These are phyloP conservation scores for Xylariaceae sp. DNA, from an alignment of 2,329 filamentous ascomycete species.

Conservation along the genomic window DNA sequence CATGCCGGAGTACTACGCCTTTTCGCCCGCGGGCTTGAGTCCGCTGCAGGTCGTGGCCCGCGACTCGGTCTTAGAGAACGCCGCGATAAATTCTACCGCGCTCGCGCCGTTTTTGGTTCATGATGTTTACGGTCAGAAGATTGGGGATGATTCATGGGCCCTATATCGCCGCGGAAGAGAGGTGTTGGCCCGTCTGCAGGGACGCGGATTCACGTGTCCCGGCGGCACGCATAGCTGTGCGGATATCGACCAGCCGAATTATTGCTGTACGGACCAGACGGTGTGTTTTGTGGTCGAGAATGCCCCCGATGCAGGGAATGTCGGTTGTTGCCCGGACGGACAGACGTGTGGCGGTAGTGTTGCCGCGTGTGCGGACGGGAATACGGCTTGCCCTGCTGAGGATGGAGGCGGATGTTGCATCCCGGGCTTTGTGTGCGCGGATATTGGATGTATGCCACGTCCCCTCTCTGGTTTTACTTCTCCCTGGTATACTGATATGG, in stretches of 20 bases:
- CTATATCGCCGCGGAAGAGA: slow-evolving; percentile 42
- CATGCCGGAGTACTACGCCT: slow-evolving; percentile 59
- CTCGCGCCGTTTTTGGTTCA: slow-evolving; percentile 49
- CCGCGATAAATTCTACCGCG: slow-evolving; percentile 32
- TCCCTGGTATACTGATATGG: neutral
- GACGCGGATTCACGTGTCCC: slow-evolving; percentile 62
- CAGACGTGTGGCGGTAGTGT: slow-evolving; percentile 59
- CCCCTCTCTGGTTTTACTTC: neutral
- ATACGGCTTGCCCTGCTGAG: slow-evolving; percentile 58
- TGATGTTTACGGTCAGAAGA: slow-evolving; percentile 24
- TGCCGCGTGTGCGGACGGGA: slow-evolving; percentile 54
- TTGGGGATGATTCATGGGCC: slow-evolving; percentile 19
- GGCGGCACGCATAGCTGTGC: slow-evolving; percentile 59
- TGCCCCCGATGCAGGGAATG: slow-evolving; percentile 53
- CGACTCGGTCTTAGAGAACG: neutral
- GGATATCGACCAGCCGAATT: slow-evolving; percentile 59
- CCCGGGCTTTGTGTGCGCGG: slow-evolving; percentile 62
- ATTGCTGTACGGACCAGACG: slow-evolving; percentile 64
- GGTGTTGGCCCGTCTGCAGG: slow-evolving; percentile 45
- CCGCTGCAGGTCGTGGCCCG: slow-evolving; percentile 28
- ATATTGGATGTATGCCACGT: slow-evolving; percentile 58
- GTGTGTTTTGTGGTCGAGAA: slow-evolving; percentile 61
- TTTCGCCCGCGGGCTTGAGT: slow-evolving; percentile 30
- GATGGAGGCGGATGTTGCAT: slow-evolving; percentile 73
- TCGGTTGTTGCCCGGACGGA: slow-evolving; percentile 70